phyloP scores from a whole-genome alignment of 176 grass and related monocot genomes.

The barley (Hordeum vulgare) region DNA sequence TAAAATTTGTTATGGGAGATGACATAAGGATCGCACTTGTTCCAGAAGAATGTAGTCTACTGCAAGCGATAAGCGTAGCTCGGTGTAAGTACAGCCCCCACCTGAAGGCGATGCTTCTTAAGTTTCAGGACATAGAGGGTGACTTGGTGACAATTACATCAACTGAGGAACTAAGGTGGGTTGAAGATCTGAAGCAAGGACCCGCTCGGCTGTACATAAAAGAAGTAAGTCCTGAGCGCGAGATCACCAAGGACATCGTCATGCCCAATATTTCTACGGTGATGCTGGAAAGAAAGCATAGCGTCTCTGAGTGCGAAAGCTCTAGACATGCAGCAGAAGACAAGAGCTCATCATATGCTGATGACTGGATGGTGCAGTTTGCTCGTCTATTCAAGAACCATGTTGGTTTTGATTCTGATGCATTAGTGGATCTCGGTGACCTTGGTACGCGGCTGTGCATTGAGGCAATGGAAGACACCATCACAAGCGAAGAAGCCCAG shows the following conservation, averaged over 20 bases:
- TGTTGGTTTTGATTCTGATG: slow-evolving; percentile 61
- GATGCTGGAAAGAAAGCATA: slow-evolving; percentile 28
- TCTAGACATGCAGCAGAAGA: slow-evolving; percentile 20
- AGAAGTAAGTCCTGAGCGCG: slow-evolving; percentile 66
- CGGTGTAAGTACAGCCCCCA: slow-evolving; percentile 56
- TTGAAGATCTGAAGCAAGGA: slow-evolving; percentile 55
- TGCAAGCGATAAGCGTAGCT: slow-evolving; percentile 48
- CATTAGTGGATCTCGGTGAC: slow-evolving; percentile 65
- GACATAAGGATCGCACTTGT: slow-evolving; percentile 70
- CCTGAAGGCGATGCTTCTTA: slow-evolving; percentile 51
- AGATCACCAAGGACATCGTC: slow-evolving; percentile 39
- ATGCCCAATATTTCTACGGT: slow-evolving; percentile 16
- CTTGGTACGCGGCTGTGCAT: slow-evolving; percentile 62
- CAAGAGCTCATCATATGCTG: slow-evolving; percentile 17
- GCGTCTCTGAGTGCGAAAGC: slow-evolving; percentile 34
- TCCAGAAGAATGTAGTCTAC: slow-evolving; percentile 50
- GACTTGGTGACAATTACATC: slow-evolving; percentile 88
- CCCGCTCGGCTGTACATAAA: slow-evolving; percentile 64
- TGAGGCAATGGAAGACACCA: slow-evolving; percentile 86
- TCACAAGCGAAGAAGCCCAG: slow-evolving; percentile 84
- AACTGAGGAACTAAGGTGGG: slow-evolving; percentile 68
- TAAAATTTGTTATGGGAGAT: slow-evolving; percentile 63
- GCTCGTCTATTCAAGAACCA: slow-evolving; percentile 76
- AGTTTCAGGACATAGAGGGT: slow-evolving; percentile 67
- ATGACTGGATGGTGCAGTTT: slow-evolving; percentile 87